A percentile compares a stretch with the other conserved stretches of the same genome.
Conservation (phyloP, 2,329 filamentous ascomycete species). For the Colletotrichum sp. region DNA sequence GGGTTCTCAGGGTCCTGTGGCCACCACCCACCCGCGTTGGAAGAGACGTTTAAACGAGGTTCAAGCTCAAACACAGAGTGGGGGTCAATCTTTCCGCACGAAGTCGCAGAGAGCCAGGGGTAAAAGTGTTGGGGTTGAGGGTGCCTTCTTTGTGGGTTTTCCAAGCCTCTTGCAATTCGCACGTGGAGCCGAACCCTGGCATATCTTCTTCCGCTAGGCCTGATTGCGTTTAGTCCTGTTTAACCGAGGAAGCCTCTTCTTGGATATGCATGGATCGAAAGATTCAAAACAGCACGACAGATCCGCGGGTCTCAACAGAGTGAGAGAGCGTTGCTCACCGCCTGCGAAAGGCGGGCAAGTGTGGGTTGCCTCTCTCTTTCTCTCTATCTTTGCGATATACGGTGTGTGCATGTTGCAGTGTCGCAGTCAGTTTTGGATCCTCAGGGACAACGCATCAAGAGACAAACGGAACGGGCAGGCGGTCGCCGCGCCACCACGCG, state of each 20-base stretch:
- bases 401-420: neutral
- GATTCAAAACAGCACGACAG: neutral
- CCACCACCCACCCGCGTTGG: neutral
- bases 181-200: slow-evolving; percentile 14
- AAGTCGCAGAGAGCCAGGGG: neutral
- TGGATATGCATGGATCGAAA: neutral
- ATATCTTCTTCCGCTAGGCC: neutral
- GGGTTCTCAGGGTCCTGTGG: slow-evolving; percentile 1
- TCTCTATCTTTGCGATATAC: neutral
- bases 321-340: neutral
- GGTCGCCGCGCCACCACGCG: neutral
- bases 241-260: slow-evolving; percentile 9
- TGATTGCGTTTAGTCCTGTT: neutral
- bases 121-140: slow-evolving; percentile 21
- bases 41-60: neutral
- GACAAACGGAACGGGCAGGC: neutral
- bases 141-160: neutral
- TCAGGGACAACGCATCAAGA: neutral
- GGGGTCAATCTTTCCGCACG: neutral
- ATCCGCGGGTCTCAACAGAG: slow-evolving; percentile 19
- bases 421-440: neutral
- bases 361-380: neutral
- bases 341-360: neutral
- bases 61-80: slow-evolving; percentile 13
- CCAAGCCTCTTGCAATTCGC: neutral